These are phyloP conservation scores for Xerocomus brunneocitrinus DNA, from an alignment of 768 basidiomycete species.

Conservation along the genomic window DNA sequence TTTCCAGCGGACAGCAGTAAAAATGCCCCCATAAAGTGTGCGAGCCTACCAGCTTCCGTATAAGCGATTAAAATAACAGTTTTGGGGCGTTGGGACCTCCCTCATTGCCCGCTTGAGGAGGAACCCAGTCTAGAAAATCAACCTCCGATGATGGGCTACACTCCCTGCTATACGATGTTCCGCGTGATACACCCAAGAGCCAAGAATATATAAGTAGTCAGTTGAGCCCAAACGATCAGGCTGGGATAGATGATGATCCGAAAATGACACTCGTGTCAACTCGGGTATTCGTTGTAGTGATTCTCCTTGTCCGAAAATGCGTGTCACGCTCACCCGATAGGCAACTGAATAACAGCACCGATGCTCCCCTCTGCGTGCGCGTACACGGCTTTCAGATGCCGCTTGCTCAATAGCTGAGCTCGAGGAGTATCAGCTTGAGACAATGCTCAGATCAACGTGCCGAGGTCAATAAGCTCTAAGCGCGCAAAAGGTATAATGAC, in stretches of 20 bases:
- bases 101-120: not conserved
- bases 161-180: not conserved
- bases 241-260: not conserved
- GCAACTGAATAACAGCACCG: not conserved
- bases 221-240: not conserved
- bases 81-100: not conserved
- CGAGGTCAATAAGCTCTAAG: conserved; percentile 19
- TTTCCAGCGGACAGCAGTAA: not conserved
- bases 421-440: not conserved
- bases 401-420: not conserved
- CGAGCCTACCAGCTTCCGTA: not conserved
- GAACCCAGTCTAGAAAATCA: not conserved
- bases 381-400: not conserved
- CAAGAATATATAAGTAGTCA: not conserved
- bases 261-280: not conserved
- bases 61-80: not conserved
- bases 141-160: no score
- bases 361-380: no score
- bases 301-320: not conserved
- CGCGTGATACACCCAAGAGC: not conserved
- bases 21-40: not conserved
- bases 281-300: not conserved
- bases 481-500: conserved; percentile 16
- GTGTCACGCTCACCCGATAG: not conserved
- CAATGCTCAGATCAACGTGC: conserved; percentile 20